phyloP scores from a whole-genome alignment of 2,329 filamentous ascomycete genomes.

The Rutstroemia sp. region DNA sequence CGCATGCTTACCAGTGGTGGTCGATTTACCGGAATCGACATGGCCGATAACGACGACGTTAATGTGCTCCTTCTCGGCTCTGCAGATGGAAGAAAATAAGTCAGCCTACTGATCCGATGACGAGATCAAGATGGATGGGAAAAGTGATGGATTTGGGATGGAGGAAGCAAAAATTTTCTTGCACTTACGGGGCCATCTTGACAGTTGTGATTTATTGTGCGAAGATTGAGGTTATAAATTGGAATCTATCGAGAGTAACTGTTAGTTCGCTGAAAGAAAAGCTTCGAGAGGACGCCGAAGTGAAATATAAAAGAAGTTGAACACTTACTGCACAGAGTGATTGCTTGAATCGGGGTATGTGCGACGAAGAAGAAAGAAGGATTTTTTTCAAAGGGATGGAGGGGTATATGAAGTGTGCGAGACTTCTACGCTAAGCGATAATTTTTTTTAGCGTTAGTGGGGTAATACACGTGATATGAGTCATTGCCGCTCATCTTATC shows the following conservation, averaged over 20 bases:
- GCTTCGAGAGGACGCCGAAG: background rate
- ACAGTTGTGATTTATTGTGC: constrained; percentile 25
- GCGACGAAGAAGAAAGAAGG: constrained; percentile 16
- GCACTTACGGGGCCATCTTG: constrained; percentile 22
- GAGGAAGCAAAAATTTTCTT: no score
- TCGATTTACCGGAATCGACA: constrained; percentile 99
- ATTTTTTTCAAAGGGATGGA: constrained; percentile 3
- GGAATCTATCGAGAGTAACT: constrained; percentile 23
- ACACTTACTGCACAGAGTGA: constrained; percentile 27
- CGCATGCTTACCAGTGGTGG: constrained; percentile 70
- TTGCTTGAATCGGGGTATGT: constrained; percentile 30
- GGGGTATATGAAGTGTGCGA: constrained; percentile 5
- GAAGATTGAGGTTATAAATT: constrained; percentile 17
- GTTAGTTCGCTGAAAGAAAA: constrained; percentile 1
- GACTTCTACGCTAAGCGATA: background rate
- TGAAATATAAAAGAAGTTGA: no score
- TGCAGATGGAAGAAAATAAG: constrained; percentile 7
- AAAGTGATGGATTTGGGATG: no score
- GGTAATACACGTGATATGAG: background rate
- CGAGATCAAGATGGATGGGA: no score
- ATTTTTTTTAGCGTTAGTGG: constrained; percentile 7
- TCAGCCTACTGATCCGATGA: no score
- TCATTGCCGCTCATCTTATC: background rate
- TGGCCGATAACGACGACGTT: constrained; percentile 99
- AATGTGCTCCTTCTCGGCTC: constrained; percentile 69